A percentile compares a stretch with the other conserved stretches of the same genome.
Conservation (phyloP, 305 asterid species). For the Solanum hybrid region DNA sequence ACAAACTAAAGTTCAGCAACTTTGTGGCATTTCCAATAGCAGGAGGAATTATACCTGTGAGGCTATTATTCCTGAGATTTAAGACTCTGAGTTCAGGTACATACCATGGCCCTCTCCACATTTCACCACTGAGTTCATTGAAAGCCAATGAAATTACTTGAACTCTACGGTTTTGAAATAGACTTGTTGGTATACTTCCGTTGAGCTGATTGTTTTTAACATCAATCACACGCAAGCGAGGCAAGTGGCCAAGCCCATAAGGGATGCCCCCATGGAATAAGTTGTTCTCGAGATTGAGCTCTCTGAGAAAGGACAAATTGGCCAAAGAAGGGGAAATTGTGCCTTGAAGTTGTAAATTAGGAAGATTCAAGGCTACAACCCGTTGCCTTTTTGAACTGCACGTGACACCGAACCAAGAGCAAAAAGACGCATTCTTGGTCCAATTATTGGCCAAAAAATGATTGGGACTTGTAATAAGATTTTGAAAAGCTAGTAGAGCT, state of each 20-base stretch:
- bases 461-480: background rate
- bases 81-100: no score
- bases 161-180: constrained; percentile 4
- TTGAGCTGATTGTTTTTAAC: background rate
- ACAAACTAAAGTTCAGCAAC: constrained; percentile 1
- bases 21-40: no score
- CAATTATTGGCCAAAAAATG: background rate
- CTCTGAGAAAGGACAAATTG: constrained; percentile 10
- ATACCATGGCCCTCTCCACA: no score
- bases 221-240: background rate
- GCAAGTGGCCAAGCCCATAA: background rate
- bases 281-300: background rate
- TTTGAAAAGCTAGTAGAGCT: constrained; percentile 8
- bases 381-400: constrained; percentile 10
- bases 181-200: background rate
- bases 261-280: constrained; percentile 3
- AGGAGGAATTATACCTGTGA: no score
- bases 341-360: constrained; percentile 14
- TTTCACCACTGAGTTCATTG: background rate
- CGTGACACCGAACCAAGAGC: constrained; percentile 17
- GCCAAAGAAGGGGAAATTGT: constrained; percentile 4
- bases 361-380: constrained; percentile 9
- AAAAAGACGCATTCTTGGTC: constrained; percentile 1
- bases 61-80: no score
- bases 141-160: constrained; percentile 4